Evolutionary conservation across 2,329 filamentous ascomycete genomes (phyloP), one percentile per base, ranked within the genome.

Genomic region (Botryotinia convoluta): DNA sequence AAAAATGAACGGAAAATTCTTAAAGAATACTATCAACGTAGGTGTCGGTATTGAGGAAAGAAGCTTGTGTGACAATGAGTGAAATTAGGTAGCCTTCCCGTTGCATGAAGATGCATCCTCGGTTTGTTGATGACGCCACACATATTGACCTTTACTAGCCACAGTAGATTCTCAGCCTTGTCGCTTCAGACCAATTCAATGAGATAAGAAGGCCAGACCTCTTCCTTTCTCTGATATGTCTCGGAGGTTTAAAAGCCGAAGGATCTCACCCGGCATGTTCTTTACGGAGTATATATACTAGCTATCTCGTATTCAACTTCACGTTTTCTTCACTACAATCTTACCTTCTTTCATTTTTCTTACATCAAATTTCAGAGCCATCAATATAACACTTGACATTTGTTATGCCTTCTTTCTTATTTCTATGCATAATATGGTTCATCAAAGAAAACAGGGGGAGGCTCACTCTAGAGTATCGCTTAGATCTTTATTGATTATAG

Each of bases 81-180:
- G 29, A 69, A 29, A 32, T 29, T 29, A 57, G 51, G 51, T 37
- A 69, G 65, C 48, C 48, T 54, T 39, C 64, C 54, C 20, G 45
- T 42, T 57, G 18, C 10, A 68, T 62, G 65, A 42, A 37, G 45
- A 37, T 68, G 39, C 35, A 57, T 48, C 48, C 65, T 57, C 65
- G 65, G 65, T 32, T 57, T 59, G 37, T 32, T 69, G 5, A 57
- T 10, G 16, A 57, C 48, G 65, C 65, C 65, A 69, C 64, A 67
- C 32, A 57, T 20, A 7, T 18, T 16, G 26, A 61, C 6, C 26
- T 62, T 26, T 20, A 32, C n/a, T n/a, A 57, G 51, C 65, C 65
- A 57, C 65, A 59, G 7, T 32, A 39, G 1, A 32, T n/a, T 39
- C 14, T 68, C 64, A 68, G 64, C 64, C 64, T 68, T 54, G 45